Base-by-base conservation (phyloP, 345 rosid species). In the Murraya koenigii region DNA sequence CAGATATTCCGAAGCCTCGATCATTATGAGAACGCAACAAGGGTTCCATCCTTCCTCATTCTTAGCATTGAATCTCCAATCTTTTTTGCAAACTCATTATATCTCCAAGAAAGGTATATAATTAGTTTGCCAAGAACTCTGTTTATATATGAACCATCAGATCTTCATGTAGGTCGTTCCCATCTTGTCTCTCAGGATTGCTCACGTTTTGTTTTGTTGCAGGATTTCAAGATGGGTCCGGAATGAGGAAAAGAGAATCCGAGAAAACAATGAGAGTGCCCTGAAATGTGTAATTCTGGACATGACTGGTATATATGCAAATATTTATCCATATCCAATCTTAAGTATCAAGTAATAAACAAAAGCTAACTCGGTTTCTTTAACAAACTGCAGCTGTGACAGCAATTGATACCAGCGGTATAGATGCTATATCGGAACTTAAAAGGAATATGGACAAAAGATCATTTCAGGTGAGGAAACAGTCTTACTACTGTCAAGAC, bases 81-180 rank as follows among this genome's bases (percentile, higher is more conserved):
- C 26, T 60, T 35, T 23, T 79, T 79, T 9, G 79, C 85, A 7
- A 82, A 79, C 71, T 70, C 82, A 8, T 71, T 63, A 49, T 82
- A 75, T 54, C 70, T 82, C 19, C 77, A 66, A 33, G 85, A 79
- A 78, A 82, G 85, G 85, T 82, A 20, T 33, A 11, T 8, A 52
- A 26, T 44, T 17, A 15, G 9, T 63, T 17, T 20, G 20, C 26
- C 14, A 47, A 26, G 59, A 30, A 15, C 36, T 8, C 0, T 62
- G 66, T 30, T 13, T 7, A 14, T 28, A 14, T 13, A n/a, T 41
- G 5, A 44, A 44, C 26, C 9, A 33, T 0, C 56, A 30, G 60
- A 70, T 70, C 25, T 70, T 49, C 25, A 70, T 20, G 23, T 26
- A 4, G 23, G 59, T 23, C 71, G 10, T 13, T 22, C 3, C 19